These are phyloP conservation scores for Cenococcum geophilum DNA, from an alignment of 495 filamentous ascomycete genomes.

Conservation along the genomic window DNA sequence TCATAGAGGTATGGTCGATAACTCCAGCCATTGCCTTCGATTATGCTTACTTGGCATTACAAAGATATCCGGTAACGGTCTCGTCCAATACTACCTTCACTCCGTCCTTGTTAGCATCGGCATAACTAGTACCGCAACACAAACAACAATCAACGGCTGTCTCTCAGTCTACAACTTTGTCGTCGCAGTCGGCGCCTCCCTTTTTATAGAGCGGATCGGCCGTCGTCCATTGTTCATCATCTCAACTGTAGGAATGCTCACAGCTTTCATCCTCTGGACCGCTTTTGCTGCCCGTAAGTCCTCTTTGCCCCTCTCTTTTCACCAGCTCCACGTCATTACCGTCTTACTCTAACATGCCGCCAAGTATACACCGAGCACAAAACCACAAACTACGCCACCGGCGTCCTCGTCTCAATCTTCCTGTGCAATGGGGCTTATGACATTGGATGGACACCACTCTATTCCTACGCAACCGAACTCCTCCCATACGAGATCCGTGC, in stretches of 20 bases:
- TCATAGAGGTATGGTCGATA: neutral
- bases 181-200: neutral
- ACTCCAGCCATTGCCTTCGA: neutral
- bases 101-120: neutral
- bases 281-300: constrained; percentile 1
- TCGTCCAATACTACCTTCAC: constrained; percentile 4
- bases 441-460: constrained; percentile 1
- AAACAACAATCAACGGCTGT: neutral
- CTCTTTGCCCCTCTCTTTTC: neutral
- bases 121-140: neutral
- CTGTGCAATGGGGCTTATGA: neutral
- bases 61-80: constrained; percentile 2
- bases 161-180: constrained; percentile 1
- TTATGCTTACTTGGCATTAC: neutral
- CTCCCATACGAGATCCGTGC: neutral
- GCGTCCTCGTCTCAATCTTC: neutral
- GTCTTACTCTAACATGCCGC: neutral
- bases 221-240: constrained; percentile 3
- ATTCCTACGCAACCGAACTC: neutral
- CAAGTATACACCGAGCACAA: neutral
- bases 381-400: neutral
- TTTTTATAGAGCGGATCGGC: neutral
- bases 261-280: neutral
- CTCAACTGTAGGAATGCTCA: neutral
- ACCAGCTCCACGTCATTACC: neutral